Percentiles rank a stretch among this genome's conserved stretches.
Evolutionary conservation across 1,139 yeast genomes (phyloP).

Genomic region (Candida gigantensis): DNA sequence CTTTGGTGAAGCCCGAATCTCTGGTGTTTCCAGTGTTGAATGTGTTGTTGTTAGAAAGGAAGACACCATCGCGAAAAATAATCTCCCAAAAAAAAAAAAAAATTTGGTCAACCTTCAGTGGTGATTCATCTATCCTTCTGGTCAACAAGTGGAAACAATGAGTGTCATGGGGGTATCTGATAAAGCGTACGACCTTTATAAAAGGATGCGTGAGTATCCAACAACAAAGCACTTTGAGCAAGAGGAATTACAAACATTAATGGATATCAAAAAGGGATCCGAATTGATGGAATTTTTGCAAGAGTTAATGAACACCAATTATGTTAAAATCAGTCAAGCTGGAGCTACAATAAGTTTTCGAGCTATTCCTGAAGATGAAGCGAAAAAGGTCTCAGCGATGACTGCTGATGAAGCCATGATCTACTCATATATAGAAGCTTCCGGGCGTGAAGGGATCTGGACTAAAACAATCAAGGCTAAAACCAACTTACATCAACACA

Average conservation of each 20-base stretch:
- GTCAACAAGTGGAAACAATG: too few relatives aligned
- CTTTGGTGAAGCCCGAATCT: background rate
- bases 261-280: conserved; percentile 32
- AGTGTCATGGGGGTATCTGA: conserved; percentile 36
- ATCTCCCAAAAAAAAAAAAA: conserved; percentile 9
- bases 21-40: too few relatives aligned
- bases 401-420: conserved; percentile 87
- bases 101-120: conserved; percentile 1
- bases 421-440: conserved; percentile 85
- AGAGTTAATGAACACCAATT: conserved; percentile 61
- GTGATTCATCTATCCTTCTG: too few relatives aligned
- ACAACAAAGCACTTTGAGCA: conserved; percentile 54
- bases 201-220: conserved; percentile 55
- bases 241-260: conserved; percentile 53
- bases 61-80: background rate
- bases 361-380: conserved; percentile 67
- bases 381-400: conserved; percentile 73
- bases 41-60: background rate
- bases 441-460: conserved; percentile 97
- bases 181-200: conserved; percentile 57
- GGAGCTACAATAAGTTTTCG: conserved; percentile 72
- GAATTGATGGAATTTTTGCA: conserved; percentile 65
- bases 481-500: conserved; percentile 90
- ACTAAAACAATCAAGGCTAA: conserved; percentile 88
- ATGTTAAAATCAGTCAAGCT: conserved; percentile 66